These are phyloP conservation scores for Ochromonas danica DNA, from an alignment of 108 stramenopile species.

Conservation along the genomic window DNA sequence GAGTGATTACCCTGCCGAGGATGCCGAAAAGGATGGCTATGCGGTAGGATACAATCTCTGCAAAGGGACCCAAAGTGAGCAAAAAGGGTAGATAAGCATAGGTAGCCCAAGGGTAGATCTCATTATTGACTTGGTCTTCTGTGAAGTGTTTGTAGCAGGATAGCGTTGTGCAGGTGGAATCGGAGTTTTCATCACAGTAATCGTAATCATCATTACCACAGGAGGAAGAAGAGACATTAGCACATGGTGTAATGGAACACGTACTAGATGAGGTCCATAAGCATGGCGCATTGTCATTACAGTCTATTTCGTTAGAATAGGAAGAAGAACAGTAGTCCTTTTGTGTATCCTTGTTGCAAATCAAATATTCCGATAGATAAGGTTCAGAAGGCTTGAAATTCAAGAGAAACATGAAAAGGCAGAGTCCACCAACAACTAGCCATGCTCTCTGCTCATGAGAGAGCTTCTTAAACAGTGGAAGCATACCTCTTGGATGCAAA, in stretches of 20 bases:
- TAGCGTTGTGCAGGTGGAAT: neutral
- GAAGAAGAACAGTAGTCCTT: neutral
- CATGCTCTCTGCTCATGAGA: no score
- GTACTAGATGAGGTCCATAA: neutral
- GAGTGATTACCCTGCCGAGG: neutral
- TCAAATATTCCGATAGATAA: neutral
- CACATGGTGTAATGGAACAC: neutral
- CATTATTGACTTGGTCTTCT: neutral
- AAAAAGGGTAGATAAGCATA: constrained; percentile 23
- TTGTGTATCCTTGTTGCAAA: constrained; percentile 1
- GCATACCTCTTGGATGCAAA: no score
- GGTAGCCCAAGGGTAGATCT: constrained; percentile 17
- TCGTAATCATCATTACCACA: neutral
- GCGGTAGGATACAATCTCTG: neutral
- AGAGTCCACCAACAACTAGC: neutral
- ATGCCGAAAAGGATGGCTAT: neutral
- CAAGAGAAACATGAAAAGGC: neutral
- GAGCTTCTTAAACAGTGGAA: no score
- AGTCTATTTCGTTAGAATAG: neutral
- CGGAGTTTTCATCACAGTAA: neutral
- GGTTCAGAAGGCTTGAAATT: constrained; percentile 17
- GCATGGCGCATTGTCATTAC: neutral
- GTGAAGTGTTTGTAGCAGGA: neutral
- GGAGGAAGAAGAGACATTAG: neutral
- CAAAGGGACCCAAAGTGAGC: neutral